Evolutionary conservation across 192 early-diverging fungal genomes (phyloP).

Genomic region (Umbelopsis isabellina): DNA sequence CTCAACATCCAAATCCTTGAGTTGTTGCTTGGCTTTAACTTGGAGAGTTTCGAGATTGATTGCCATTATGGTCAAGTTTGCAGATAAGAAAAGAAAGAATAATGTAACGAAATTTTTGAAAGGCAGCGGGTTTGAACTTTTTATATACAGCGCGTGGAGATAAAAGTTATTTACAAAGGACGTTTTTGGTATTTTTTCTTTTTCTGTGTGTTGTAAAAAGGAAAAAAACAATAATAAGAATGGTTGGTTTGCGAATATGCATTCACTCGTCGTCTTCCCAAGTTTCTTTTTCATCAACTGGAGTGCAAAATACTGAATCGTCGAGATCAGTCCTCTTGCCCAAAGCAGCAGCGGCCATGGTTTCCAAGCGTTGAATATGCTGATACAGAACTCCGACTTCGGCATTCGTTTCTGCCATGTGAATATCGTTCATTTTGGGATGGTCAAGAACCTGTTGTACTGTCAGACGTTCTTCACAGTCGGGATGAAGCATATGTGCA

Average conservation of each 20-base stretch:
- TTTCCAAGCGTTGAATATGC: conserved; percentile 19
- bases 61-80: conserved; percentile 10
- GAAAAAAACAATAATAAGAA: neutral
- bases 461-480: conserved; percentile 56
- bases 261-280: neutral
- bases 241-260: neutral
- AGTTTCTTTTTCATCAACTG: conserved; percentile 27
- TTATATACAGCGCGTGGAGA: neutral
- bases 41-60: conserved; percentile 30
- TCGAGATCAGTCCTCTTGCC: conserved; percentile 1
- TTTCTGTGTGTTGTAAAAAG: too few relatives aligned
- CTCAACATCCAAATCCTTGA: conserved; percentile 65
- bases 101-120: neutral
- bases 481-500: conserved; percentile 67
- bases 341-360: conserved; percentile 3
- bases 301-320: conserved; percentile 25
- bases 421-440: conserved; percentile 36
- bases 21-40: conserved; percentile 21
- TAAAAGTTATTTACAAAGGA: too few relatives aligned
- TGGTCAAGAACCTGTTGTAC: conserved; percentile 55
- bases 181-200: neutral
- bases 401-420: conserved; percentile 17
- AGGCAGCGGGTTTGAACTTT: neutral
- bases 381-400: conserved; percentile 20
- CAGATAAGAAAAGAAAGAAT: conserved; percentile 14